Evolutionary conservation across 768 basidiomycete species (phyloP).

Genomic region (Scleroderma bovista): DNA sequence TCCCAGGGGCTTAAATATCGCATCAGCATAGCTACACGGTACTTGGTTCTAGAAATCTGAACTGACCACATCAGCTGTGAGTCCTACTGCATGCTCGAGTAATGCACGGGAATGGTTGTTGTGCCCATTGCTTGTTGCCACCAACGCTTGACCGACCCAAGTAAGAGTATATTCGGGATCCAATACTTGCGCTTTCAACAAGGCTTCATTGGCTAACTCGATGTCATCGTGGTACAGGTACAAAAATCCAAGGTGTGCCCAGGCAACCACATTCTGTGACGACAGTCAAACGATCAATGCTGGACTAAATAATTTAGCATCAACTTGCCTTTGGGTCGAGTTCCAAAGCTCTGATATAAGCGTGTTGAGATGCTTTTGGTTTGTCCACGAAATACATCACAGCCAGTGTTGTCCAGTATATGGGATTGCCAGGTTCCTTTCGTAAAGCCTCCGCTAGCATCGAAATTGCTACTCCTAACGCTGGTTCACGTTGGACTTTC

Average conservation of each 20-base stretch:
- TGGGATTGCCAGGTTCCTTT: slow-evolving; percentile 62
- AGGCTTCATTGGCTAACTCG: slow-evolving; percentile 80
- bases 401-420: slow-evolving; percentile 82
- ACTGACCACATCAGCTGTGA: slow-evolving; percentile 55
- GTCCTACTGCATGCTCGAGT: slow-evolving; percentile 65
- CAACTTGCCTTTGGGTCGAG: slow-evolving; percentile 69
- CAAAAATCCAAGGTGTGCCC: slow-evolving; percentile 86
- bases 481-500: slow-evolving; percentile 12
- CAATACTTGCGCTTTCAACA: slow-evolving; percentile 82
- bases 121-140: slow-evolving; percentile 58
- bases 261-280: slow-evolving; percentile 60
- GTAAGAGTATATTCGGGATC: slow-evolving; percentile 86
- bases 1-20: slow-evolving; percentile 57
- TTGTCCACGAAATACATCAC: slow-evolving; percentile 61
- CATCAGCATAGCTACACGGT: slow-evolving; percentile 6
- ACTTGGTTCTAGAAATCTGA: neutral
- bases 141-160: slow-evolving; percentile 86
- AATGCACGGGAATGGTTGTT: slow-evolving; percentile 57
- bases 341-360: slow-evolving; percentile 85
- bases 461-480: slow-evolving; percentile 39
- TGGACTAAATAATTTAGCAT: neutral
- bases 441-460: slow-evolving; percentile 69
- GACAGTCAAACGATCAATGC: neutral
- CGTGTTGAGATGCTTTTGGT: slow-evolving; percentile 80
- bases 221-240: slow-evolving; percentile 75